Conservation (phyloP, 805 yeast species). For the Metschnikowia borealis region DNA sequence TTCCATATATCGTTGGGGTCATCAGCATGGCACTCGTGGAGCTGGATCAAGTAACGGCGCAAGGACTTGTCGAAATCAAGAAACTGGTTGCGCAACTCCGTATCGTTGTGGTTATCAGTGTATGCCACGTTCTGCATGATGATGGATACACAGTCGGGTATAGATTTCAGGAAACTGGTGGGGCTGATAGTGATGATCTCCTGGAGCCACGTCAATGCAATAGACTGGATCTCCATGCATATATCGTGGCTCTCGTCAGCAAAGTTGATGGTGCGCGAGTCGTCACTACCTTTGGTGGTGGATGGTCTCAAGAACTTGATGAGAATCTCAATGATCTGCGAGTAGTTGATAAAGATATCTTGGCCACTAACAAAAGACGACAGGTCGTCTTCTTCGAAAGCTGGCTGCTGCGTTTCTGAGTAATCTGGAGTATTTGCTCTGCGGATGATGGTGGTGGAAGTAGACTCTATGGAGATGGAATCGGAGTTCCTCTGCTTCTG, state of each 20-base stretch:
- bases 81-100: constrained; percentile 35
- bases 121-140: constrained; percentile 45
- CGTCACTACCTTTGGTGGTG: constrained; percentile 2
- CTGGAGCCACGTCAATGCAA: constrained; percentile 79
- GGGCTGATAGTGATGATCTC: constrained; percentile 73
- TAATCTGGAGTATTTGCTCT: constrained; percentile 8
- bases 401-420: neutral
- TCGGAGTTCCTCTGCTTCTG: constrained; percentile 3
- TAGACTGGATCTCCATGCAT: constrained; percentile 62
- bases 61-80: constrained; percentile 33
- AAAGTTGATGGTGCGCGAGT: constrained; percentile 19
- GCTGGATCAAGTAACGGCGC: constrained; percentile 29
- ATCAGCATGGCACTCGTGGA: constrained; percentile 23
- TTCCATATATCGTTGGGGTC: constrained; percentile 6
- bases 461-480: constrained; percentile 22
- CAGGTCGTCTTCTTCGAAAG: constrained; percentile 20
- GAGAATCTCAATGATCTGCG: constrained; percentile 74
- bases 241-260: constrained; percentile 37
- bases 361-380: constrained; percentile 46
- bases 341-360: constrained; percentile 75
- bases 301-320: constrained; percentile 64
- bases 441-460: constrained; percentile 24
- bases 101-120: constrained; percentile 34
- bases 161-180: constrained; percentile 62
- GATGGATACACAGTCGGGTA: constrained; percentile 71